Evolutionary conservation across 352 stramenopile genomes (phyloP).

Genomic region (Lagenidium giganteum): DNA sequence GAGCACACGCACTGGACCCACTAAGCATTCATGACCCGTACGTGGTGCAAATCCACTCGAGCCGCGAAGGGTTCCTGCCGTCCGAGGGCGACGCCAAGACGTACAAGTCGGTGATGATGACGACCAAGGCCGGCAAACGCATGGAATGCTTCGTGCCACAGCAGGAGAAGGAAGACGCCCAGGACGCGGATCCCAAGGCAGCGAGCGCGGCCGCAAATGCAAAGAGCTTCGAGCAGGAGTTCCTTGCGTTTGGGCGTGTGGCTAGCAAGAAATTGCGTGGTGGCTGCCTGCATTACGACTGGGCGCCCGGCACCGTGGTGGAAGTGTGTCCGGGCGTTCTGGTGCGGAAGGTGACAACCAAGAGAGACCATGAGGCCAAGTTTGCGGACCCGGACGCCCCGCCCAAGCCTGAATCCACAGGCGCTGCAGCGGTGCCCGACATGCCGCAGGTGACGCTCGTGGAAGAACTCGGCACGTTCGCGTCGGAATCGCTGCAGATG

Average conservation of each 20-base stretch:
- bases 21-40: too few relatives aligned
- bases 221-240: too few relatives aligned
- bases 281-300: slow-evolving; percentile 66
- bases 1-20: too few relatives aligned
- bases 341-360: slow-evolving; percentile 38
- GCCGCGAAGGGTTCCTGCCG: slow-evolving; percentile 26
- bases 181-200: too few relatives aligned
- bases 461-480: slow-evolving; percentile 7
- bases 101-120: slow-evolving; percentile 50
- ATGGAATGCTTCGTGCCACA: slow-evolving; percentile 73
- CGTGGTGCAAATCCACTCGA: slow-evolving; percentile 64
- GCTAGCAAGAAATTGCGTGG: slow-evolving; percentile 50
- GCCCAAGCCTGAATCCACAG: not conserved
- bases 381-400: slow-evolving; percentile 3
- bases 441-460: slow-evolving; percentile 2
- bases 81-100: slow-evolving; percentile 7
- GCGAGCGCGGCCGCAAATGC: too few relatives aligned
- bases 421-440: not conserved
- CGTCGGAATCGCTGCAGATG: slow-evolving; percentile 21
- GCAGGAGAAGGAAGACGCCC: slow-evolving; percentile 3
- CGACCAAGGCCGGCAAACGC: slow-evolving; percentile 49
- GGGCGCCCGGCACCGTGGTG: slow-evolving; percentile 43
- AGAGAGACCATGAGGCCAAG: not conserved
- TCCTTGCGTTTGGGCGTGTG: slow-evolving; percentile 47
- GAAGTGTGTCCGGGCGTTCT: slow-evolving; percentile 58